These are phyloP conservation scores for Vitis riparia DNA, from an alignment of 164 flowering plant species.

Conservation along the genomic window DNA sequence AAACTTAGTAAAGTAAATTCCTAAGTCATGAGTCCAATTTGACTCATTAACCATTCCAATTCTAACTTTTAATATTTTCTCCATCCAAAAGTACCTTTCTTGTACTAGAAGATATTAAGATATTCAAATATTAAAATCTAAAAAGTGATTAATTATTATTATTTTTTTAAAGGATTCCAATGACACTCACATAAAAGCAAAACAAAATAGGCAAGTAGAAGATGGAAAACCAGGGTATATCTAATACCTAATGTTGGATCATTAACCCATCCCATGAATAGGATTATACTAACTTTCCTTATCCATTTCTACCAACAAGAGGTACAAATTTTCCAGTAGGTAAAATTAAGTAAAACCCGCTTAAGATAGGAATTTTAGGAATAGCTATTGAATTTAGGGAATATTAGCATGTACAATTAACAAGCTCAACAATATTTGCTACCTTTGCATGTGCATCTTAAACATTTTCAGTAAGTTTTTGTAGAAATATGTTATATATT, in stretches of 20 bases:
- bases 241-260: conserved; percentile 91
- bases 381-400: no score
- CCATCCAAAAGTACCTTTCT: conserved; percentile 98
- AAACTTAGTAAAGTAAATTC: conserved; percentile 96
- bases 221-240: no score
- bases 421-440: no score
- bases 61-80: conserved; percentile 85
- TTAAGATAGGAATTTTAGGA: conserved; percentile 93
- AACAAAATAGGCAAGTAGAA: background rate
- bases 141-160: background rate
- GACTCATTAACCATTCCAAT: conserved; percentile 92
- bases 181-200: background rate
- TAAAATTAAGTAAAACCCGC: conserved; percentile 89
- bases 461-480: no score
- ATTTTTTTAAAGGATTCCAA: background rate
- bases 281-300: conserved; percentile 98
- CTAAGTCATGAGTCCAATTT: conserved; percentile 92
- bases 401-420: no score
- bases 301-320: conserved; percentile 97
- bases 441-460: no score
- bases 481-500: no score
- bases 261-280: conserved; percentile 97
- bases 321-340: conserved; percentile 94
- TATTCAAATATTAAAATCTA: conserved; percentile 5
- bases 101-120: conserved; percentile 37